phyloP scores from a whole-genome alignment of 345 rosid genomes.

The Gossypium herbaceum region DNA sequence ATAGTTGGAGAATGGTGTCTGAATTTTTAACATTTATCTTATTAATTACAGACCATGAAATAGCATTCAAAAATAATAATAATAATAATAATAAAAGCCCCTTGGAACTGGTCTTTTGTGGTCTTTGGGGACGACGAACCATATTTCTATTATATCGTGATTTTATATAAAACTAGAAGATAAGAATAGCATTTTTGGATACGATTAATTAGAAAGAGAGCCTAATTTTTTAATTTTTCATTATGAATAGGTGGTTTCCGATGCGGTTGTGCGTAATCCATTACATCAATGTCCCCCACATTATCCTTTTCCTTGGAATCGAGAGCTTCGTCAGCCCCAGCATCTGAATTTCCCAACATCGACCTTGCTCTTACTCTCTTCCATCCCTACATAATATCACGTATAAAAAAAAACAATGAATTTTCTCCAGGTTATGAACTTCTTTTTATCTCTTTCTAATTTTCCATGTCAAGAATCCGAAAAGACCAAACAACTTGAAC shows the following conservation, averaged over 20 bases:
- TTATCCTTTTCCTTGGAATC: constrained; percentile 32
- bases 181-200: not conserved
- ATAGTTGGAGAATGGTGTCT: too few species aligned
- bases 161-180: not conserved
- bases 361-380: constrained; percentile 22
- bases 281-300: constrained; percentile 45
- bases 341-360: constrained; percentile 17
- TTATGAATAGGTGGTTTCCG: constrained; percentile 94
- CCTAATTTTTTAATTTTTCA: constrained; percentile 36
- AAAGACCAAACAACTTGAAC: not conserved
- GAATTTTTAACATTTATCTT: not conserved
- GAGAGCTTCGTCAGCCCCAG: constrained; percentile 24
- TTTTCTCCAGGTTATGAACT: not conserved
- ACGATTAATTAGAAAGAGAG: not conserved
- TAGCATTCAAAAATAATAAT: not conserved
- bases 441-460: not conserved
- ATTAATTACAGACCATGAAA: not conserved
- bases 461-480: not conserved
- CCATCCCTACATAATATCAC: constrained; percentile 23
- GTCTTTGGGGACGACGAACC: not conserved
- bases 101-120: not conserved
- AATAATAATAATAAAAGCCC: not conserved
- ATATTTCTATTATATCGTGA: not conserved
- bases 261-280: constrained; percentile 90
- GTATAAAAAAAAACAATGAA: not conserved